These are phyloP conservation scores for Fusarium sp. DNA, from an alignment of 2,329 filamentous ascomycete species.

Conservation along the genomic window DNA sequence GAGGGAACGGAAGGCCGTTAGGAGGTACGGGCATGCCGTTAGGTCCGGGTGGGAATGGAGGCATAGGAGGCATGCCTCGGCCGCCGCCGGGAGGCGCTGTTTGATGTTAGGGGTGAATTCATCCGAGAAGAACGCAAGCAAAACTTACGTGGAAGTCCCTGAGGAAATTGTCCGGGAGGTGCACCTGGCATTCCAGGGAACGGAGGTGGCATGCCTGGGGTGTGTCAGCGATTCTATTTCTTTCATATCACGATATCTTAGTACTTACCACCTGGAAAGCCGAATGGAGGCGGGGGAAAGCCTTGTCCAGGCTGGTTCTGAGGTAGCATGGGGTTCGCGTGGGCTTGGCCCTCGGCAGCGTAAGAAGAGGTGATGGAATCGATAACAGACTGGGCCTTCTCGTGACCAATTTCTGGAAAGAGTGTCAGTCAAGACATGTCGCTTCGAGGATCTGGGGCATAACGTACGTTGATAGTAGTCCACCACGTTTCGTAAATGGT, in stretches of 20 bases:
- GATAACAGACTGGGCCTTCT: constrained; percentile 98
- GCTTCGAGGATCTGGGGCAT: not conserved
- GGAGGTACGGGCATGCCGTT: constrained; percentile 62
- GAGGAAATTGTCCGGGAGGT: constrained; percentile 59
- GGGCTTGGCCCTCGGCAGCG: constrained; percentile 90
- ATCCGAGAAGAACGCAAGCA: not conserved
- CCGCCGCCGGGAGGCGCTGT: constrained; percentile 66
- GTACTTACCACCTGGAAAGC: constrained; percentile 70
- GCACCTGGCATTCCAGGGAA: constrained; percentile 68
- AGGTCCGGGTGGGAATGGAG: constrained; percentile 60
- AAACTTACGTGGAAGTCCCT: constrained; percentile 68
- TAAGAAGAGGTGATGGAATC: constrained; percentile 98
- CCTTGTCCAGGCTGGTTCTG: constrained; percentile 74
- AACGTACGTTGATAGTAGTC: constrained; percentile 94
- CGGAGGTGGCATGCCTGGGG: constrained; percentile 69
- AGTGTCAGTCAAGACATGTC: constrained; percentile 17
- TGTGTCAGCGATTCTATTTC: constrained; percentile 31
- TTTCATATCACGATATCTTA: constrained; percentile 43
- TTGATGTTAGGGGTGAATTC: constrained; percentile 26
- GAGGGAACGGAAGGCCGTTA: constrained; percentile 57
- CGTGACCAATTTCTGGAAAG: constrained; percentile 89
- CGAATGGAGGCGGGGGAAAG: constrained; percentile 69
- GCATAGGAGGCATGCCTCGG: constrained; percentile 64
- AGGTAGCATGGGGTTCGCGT: constrained; percentile 86
- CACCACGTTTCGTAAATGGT: constrained; percentile 96